Evolutionary conservation across 2,329 filamentous ascomycete genomes (phyloP), one percentile per base, ranked within the genome.

Genomic region (Aspergillus uvarum): DNA sequence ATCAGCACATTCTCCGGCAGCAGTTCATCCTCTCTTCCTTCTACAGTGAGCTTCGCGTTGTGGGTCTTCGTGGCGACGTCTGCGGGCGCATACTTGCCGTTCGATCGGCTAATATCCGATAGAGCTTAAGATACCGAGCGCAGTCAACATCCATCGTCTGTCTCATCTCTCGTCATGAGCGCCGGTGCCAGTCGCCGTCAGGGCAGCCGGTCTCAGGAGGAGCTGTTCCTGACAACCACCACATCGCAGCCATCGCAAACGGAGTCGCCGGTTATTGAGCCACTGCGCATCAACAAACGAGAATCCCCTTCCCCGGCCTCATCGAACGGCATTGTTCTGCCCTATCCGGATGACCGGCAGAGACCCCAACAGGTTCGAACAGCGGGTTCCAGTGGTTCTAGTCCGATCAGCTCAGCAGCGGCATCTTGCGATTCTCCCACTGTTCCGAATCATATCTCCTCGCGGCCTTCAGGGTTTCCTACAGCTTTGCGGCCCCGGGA

Each of bases 271-370:
- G 91, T 90, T 19, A 85, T 96, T 67, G 90, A 90, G 70, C 92
- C 92, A 61, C 78, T 96, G 77, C 87, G 91, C 71, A 96, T 96
- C 74, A 89, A 88, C 80, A 96, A 96, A 76, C 87, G 88, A 59
- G 85, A 87, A 68, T 89, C 87, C 59, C 85, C 88, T 32, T 82
- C 82, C 55, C 86, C 86, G 38, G 74, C 74, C 29, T 70, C 73
- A 70, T 70, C 72, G 70, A 74, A 71, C 69, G 77, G 82, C 58
- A 89, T 82, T 59, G 78, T 84, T 62, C 79, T 91, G 24, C 87
- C 88, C 0, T 95, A 93, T 69, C 90, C 91, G 47, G 87, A 90
- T 68, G 88, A 91, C 72, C 85, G 73, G 26, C 70, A 72, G 51
- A 68, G 69, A 66, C 78, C 63, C 65, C 77, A 69, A 68, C 77